Base-by-base conservation (phyloP, 768 basidiomycete species). In the Strobilomyces confusus region DNA sequence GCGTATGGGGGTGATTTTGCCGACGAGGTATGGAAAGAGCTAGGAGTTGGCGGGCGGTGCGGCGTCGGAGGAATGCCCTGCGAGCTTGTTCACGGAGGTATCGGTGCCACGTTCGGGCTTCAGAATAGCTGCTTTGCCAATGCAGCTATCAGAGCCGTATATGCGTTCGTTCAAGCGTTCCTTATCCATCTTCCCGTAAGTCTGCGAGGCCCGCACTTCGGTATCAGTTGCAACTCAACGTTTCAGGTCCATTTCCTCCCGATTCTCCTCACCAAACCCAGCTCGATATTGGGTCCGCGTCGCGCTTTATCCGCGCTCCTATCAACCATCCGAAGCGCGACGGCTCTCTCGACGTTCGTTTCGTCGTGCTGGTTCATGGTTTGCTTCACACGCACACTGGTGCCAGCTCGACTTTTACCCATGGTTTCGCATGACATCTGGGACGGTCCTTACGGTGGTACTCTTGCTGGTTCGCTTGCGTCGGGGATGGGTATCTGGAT, bases 401-500 rank as follows among this genome's bases (percentile, higher is more conserved):
- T 81, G 6, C 65, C 87, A 14, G 86, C 88, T 2, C 80, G 79
- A 23, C 61, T 83, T 9, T 75, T 91, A 36, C 87, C 86, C 0
- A 72, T 65, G 34, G 74, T 92, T 44, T 85, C 89, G 15, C 87
- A 92, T 58, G 80, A 92, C 52, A 80, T 86, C 54, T 89, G 86
- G 81, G 89, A 92, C 62, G 87, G 89, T 0, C 85, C 89, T 1
- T 77, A 75, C 52, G 89, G 89, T 1, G 79, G 84, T 55, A 69
- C 85, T 29, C 68, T 90, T 54, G 77, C 74, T 4, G 89, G 86
- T 20, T 86, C 84, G 55, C 65, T 92, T 40, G 69, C 77, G 17
- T 91, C 89, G 56, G 89, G 89, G 5, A 73, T 77, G 51, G 89
- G 87, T 50, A 89, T 92, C 40, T 89, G 83, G 81, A 78, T 91